Evolutionary conservation across 225 moss, liverwort and hornwort species (phyloP).

Genomic region (Climacium dendroides): DNA sequence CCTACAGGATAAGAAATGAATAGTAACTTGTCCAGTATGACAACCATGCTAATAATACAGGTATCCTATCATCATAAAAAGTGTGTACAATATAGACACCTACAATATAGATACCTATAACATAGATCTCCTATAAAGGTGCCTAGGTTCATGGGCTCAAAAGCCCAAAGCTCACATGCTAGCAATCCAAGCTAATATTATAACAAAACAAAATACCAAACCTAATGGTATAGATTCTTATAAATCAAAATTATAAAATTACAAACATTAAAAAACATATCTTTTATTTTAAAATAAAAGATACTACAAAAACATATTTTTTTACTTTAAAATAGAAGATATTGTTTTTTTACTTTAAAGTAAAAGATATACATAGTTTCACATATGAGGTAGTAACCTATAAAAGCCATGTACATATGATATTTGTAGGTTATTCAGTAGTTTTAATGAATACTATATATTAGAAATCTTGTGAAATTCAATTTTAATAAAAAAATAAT

Average conservation of each 20-base stretch:
- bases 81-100: too few relatives aligned
- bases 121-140: not conserved
- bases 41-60: too few relatives aligned
- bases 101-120: too few relatives aligned
- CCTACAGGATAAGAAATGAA: too few relatives aligned
- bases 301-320: not conserved
- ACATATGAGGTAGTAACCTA: not conserved
- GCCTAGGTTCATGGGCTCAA: not conserved
- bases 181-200: not conserved
- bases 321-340: not conserved
- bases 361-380: not conserved
- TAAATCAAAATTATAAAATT: too few relatives aligned
- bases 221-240: not conserved
- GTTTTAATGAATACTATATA: not conserved
- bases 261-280: too few relatives aligned
- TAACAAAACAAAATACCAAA: not conserved
- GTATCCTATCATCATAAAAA: too few relatives aligned
- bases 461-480: not conserved
- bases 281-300: not conserved
- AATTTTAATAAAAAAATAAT: not conserved
- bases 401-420: not conserved
- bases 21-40: too few relatives aligned
- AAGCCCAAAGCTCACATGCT: not conserved
- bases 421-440: too few relatives aligned
- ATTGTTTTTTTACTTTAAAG: not conserved